Evolutionary conservation across 495 filamentous ascomycete species (phyloP).

Genomic region (Wilcoxina mikolae): DNA sequence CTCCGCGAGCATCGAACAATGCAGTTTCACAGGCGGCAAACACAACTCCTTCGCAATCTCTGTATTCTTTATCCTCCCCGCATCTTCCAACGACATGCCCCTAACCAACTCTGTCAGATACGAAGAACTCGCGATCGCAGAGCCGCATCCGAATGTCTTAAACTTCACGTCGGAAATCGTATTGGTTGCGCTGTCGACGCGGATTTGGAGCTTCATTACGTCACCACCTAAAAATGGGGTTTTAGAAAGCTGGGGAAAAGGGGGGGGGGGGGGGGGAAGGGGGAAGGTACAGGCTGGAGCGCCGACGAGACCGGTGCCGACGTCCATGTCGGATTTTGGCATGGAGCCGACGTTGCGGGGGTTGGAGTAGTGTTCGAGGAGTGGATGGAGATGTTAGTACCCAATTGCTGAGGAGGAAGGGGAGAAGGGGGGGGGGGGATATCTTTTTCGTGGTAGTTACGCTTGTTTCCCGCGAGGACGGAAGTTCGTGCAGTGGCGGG

Average conservation of each 20-base stretch:
- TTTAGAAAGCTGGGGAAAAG: neutral
- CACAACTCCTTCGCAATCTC: constrained; percentile 94
- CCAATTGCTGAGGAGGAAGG: neutral
- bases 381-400: no score
- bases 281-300: constrained; percentile 49
- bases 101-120: constrained; percentile 86
- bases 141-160: constrained; percentile 98
- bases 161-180: constrained; percentile 91
- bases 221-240: constrained; percentile 47
- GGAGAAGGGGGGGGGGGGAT: neutral
- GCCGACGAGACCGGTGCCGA: constrained; percentile 94
- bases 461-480: neutral
- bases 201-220: constrained; percentile 98
- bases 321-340: constrained; percentile 66
- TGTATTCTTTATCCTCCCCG: constrained; percentile 79
- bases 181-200: constrained; percentile 76
- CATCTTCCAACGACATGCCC: constrained; percentile 93
- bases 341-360: constrained; percentile 92
- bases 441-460: constrained; percentile 1
- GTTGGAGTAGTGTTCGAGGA: constrained; percentile 87
- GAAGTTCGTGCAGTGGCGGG: neutral
- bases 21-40: constrained; percentile 79
- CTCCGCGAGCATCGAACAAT: constrained; percentile 98
- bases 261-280: neutral
- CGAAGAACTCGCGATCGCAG: constrained; percentile 77